Percentiles rank a stretch among this genome's conserved stretches.
Conservation (phyloP, 176 grass and related monocot genomes). For the Chrysopogon serrulatus region DNA sequence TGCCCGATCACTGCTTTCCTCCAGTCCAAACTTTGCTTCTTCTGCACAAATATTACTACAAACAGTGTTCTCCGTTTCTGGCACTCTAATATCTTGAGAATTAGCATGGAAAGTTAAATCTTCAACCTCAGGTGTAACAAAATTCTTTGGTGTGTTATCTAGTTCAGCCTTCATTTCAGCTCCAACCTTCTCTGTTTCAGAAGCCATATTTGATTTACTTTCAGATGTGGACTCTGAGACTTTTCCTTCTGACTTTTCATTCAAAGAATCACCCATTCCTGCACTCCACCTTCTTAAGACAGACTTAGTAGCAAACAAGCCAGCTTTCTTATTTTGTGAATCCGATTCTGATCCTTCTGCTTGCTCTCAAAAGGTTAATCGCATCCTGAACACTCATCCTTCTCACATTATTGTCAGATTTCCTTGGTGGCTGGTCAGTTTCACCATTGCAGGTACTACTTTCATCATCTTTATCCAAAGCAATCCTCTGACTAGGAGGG, state of each 20-base stretch:
- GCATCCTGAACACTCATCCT: constrained; percentile 98
- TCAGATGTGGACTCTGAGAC: constrained; percentile 46
- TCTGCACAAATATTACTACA: constrained; percentile 35
- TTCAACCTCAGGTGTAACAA: constrained; percentile 12
- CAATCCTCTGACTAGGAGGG: constrained; percentile 72
- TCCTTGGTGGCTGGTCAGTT: constrained; percentile 60
- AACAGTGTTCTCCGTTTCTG: constrained; percentile 30
- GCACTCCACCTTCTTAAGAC: constrained; percentile 96
- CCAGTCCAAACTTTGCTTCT: constrained; percentile 41
- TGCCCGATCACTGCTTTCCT: constrained; percentile 52
- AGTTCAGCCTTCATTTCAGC: constrained; percentile 36
- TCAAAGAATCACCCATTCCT: constrained; percentile 79
- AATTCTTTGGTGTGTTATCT: constrained; percentile 8
- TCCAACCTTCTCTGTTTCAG: constrained; percentile 37
- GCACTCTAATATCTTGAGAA: constrained; percentile 15
- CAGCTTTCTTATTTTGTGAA: constrained; percentile 66
- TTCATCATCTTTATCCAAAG: constrained; percentile 76
- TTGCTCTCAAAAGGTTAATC: constrained; percentile 98
- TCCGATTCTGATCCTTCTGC: constrained; percentile 71
- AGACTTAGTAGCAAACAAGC: constrained; percentile 64
- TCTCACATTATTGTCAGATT: constrained; percentile 68
- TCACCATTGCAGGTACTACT: constrained; percentile 56
- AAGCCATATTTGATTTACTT: constrained; percentile 40
- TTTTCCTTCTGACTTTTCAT: constrained; percentile 50
- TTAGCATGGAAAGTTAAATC: constrained; percentile 9